Conservation (phyloP, 441 rosid genomes). For the Manihot esculenta region DNA sequence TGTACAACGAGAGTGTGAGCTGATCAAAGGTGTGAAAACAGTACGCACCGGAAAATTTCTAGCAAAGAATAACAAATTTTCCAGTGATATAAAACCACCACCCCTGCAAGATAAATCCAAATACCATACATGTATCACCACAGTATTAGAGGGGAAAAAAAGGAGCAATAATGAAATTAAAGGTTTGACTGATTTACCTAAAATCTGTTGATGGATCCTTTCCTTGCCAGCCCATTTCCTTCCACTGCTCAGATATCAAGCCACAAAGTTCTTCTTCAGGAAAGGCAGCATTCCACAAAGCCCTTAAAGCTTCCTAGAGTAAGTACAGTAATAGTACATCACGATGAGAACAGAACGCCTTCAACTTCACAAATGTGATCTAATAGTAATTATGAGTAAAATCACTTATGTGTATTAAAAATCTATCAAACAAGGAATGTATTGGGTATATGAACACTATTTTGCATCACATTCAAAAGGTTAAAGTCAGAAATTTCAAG, state of each 20-base stretch:
- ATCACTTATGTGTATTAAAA: neutral
- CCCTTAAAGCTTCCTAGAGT: slow-evolving; percentile 68
- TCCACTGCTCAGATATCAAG: slow-evolving; percentile 91
- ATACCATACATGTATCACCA: neutral
- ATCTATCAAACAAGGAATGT: slow-evolving; percentile 4
- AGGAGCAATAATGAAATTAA: neutral
- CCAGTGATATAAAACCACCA: slow-evolving; percentile 91
- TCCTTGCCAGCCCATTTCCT: slow-evolving; percentile 99
- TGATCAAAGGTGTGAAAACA: slow-evolving; percentile 1
- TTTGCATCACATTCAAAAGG: neutral
- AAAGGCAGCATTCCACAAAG: slow-evolving; percentile 80
- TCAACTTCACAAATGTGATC: neutral
- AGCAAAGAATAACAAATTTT: slow-evolving; percentile 82
- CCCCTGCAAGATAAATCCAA: slow-evolving; percentile 60
- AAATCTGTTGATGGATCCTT: slow-evolving; percentile 97
- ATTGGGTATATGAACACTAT: neutral
- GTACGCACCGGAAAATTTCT: slow-evolving; percentile 60
- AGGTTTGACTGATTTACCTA: slow-evolving; percentile 42
- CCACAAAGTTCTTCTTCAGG: slow-evolving; percentile 75
- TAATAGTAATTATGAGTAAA: neutral
- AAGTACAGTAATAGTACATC: slow-evolving; percentile 12
- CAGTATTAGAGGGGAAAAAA: neutral
- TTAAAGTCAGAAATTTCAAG: neutral
- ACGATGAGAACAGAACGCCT: neutral
- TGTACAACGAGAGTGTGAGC: no score